Evolutionary conservation across 2,329 filamentous ascomycete genomes (phyloP).

Genomic region (Calycina herbarum): DNA sequence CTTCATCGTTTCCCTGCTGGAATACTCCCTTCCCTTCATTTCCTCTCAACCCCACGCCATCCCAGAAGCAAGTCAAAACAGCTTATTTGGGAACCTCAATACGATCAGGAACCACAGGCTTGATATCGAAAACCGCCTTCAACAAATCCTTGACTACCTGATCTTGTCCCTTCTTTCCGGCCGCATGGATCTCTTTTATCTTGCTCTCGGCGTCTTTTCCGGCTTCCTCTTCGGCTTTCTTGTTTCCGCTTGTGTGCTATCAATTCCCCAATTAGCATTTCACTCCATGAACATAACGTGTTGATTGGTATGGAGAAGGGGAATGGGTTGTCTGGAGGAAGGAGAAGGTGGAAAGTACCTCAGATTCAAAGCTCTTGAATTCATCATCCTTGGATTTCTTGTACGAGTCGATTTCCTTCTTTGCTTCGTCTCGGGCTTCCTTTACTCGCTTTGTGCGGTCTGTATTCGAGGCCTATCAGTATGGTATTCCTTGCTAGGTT

Average conservation of each 20-base stretch:
- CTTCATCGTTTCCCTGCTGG: not conserved
- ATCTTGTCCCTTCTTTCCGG: constrained; percentile 76
- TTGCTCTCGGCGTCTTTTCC: constrained; percentile 78
- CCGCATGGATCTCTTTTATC: constrained; percentile 77
- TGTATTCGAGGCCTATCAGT: constrained; percentile 38
- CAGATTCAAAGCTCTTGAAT: constrained; percentile 90
- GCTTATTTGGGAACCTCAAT: constrained; percentile 36
- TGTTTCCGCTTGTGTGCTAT: constrained; percentile 91
- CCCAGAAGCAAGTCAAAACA: not conserved
- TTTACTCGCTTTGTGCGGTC: constrained; percentile 96
- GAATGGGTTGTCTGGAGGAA: too few relatives aligned
- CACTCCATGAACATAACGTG: too few relatives aligned
- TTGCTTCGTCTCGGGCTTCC: constrained; percentile 92
- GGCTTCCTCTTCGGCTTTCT: constrained; percentile 75
- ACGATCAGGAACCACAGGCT: constrained; percentile 62
- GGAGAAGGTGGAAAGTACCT: constrained; percentile 41
- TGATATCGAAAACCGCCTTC: constrained; percentile 79
- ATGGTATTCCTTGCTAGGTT: not conserved
- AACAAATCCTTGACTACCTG: constrained; percentile 83
- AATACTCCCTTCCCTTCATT: not conserved
- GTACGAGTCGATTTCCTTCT: constrained; percentile 97
- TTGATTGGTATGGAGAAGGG: not conserved
- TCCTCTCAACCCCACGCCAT: not conserved
- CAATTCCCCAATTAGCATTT: not conserved
- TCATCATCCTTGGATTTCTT: constrained; percentile 86